Percentiles rank a stretch among this genome's conserved stretches.
Evolutionary conservation across 192 early-diverging fungal genomes (phyloP).

Genomic region (Cetraspora pellucida): DNA sequence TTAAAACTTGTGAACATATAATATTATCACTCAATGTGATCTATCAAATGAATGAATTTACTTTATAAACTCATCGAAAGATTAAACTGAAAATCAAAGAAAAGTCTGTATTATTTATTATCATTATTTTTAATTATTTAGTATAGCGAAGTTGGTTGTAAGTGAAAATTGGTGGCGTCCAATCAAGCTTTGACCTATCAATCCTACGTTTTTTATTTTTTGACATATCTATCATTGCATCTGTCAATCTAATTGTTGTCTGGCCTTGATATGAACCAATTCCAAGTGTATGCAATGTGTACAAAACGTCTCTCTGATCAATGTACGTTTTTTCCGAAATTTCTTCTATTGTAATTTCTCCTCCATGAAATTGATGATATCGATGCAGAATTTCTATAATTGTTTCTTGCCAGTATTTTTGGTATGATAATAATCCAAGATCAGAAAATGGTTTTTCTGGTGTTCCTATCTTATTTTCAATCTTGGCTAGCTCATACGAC

Average conservation of each 20-base stretch:
- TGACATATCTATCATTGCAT: too few relatives aligned
- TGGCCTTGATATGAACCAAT: neutral
- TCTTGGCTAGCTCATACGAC: constrained; percentile 92
- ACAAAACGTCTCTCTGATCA: neutral
- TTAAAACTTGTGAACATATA: neutral
- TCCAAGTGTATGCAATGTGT: neutral
- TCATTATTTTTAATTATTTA: too few relatives aligned
- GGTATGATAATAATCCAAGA: constrained; percentile 92
- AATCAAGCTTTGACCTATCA: too few relatives aligned
- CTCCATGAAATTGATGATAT: constrained; percentile 27
- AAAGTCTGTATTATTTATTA: too few relatives aligned
- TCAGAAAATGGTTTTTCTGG: constrained; percentile 99
- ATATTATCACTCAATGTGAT: too few relatives aligned
- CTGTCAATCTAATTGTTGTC: too few relatives aligned
- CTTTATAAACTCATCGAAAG: too few relatives aligned
- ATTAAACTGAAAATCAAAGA: too few relatives aligned
- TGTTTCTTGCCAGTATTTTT: constrained; percentile 92
- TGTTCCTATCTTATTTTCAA: constrained; percentile 89
- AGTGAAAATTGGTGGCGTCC: too few relatives aligned
- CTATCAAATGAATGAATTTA: too few relatives aligned
- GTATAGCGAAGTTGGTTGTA: too few relatives aligned
- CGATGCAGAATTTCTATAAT: constrained; percentile 70
- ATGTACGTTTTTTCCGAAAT: constrained; percentile 70
- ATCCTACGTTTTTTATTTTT: too few relatives aligned
- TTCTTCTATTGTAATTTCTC: constrained; percentile 87